Evolutionary conservation across 768 basidiomycete species (phyloP).

Genomic region (Arthromyces matolae): DNA sequence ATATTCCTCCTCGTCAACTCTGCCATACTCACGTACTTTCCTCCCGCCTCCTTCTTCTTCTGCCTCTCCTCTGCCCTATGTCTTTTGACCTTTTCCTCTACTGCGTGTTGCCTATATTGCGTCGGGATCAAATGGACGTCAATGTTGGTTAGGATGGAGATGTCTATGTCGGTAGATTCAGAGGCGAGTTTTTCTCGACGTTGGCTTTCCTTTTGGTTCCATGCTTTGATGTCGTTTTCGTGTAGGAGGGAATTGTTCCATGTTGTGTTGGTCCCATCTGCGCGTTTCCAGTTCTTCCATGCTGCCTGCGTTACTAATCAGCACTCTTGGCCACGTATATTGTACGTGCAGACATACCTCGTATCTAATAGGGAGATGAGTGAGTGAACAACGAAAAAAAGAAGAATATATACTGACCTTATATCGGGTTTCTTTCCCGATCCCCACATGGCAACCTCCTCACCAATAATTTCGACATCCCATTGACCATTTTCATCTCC

Average conservation of each 20-base stretch:
- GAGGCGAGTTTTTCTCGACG: constrained; percentile 26
- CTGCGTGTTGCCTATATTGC: constrained; percentile 40
- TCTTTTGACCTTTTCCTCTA: constrained; percentile 38
- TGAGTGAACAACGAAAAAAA: not conserved
- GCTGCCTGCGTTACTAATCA: too few relatives aligned
- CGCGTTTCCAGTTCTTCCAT: constrained; percentile 50
- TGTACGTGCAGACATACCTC: constrained; percentile 8
- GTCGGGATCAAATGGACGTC: constrained; percentile 45
- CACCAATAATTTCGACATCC: constrained; percentile 34
- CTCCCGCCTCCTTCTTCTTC: too few relatives aligned
- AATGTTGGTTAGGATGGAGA: constrained; percentile 36
- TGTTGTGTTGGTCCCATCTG: constrained; percentile 51
- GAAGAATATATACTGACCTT: constrained; percentile 23
- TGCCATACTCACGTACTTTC: constrained; percentile 1
- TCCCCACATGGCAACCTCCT: constrained; percentile 31
- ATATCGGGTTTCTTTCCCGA: constrained; percentile 19
- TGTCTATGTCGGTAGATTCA: constrained; percentile 36
- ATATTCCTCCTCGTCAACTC: not conserved
- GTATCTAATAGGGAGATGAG: constrained; percentile 2
- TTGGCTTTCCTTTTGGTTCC: constrained; percentile 31
- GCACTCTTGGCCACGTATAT: not conserved
- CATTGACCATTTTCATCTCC: constrained; percentile 26
- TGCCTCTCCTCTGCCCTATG: not conserved
- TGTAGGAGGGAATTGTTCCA: constrained; percentile 36
- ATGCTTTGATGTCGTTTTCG: constrained; percentile 21